Base-by-base conservation (phyloP, 2,329 filamentous ascomycete species). In the Cadophora gregata region DNA sequence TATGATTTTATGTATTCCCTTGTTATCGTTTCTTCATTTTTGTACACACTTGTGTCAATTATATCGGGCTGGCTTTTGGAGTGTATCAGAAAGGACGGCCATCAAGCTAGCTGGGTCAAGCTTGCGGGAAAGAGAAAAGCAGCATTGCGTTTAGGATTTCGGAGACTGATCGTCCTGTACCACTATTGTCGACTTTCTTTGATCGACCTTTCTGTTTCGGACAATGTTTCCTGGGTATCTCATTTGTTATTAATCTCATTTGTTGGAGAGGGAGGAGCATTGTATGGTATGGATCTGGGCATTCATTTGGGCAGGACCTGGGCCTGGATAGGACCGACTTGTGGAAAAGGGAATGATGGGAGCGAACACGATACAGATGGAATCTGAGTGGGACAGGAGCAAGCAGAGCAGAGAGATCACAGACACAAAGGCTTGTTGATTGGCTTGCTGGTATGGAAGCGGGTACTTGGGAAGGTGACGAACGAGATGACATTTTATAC, bases 1-100 rank as follows among this genome's bases (percentile, higher is more conserved):
- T 47, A 70, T 63, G 70, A 70, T 63, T 61, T 62, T 59, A 71
- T 65, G 68, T 55, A 59, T 68, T 68, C 64, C 62, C 29, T 70
- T 68, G 50, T 59, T 62, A 21, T 48, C 21, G 36, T 60, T 59
- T 31, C 38, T 25, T 16, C 16, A 19, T 19, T 38, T 19, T 31
- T 38, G 19, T 24, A 45, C 33, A 27, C 14, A 42, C 7, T 21
- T 61, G 59, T 61, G 27, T 51, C 24, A 21, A 24, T 36, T 38
- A 12, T 27, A 38, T 25, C 19, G 21, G 33, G 24, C n/a, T 47
- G 36, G 42, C 24, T 63, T 62, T 62, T 38, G 24, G 47, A 42
- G 25, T 62, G 56, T 53, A 55, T 55, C 48, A 47, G 36, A 47
- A 61, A 21, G 61, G 38, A 61, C 4, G 61, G 51, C 25, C 60